phyloP scores from a whole-genome alignment of 2,329 filamentous ascomycete genomes.

The Pseudopyrenochaeta lycopersici region DNA sequence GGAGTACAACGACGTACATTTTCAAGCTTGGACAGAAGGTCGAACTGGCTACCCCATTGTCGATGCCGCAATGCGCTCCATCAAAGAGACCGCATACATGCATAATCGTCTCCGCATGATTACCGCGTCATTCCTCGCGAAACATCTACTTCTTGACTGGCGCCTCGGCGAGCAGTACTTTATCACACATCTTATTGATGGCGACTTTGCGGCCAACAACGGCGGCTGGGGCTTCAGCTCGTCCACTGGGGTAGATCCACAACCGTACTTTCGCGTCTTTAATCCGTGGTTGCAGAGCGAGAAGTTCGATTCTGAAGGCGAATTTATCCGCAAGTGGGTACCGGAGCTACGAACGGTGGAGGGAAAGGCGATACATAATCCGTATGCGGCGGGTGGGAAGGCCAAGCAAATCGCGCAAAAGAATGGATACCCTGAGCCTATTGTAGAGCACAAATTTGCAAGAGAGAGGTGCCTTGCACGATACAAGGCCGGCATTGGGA shows the following conservation, averaged over 20 bases:
- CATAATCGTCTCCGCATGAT: conserved; percentile 64
- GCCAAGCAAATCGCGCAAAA: conserved; percentile 67
- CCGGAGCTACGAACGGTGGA: conserved; percentile 73
- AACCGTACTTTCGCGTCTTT: conserved; percentile 92
- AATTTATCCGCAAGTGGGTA: conserved; percentile 85
- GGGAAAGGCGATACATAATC: conserved; percentile 80
- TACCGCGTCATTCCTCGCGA: conserved; percentile 58
- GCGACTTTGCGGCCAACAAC: conserved; percentile 62
- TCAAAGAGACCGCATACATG: conserved; percentile 61
- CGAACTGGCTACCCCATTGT: conserved; percentile 58
- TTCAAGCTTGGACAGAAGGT: conserved; percentile 70
- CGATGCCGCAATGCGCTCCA: conserved; percentile 62
- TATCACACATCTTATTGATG: conserved; percentile 58
- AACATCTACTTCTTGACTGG: conserved; percentile 61
- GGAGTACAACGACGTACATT: conserved; percentile 66
- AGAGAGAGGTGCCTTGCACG: conserved; percentile 72
- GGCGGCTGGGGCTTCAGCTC: conserved; percentile 74
- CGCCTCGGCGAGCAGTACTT: conserved; percentile 62
- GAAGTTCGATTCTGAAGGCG: conserved; percentile 81
- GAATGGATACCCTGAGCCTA: conserved; percentile 75
- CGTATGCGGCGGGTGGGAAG: conserved; percentile 69
- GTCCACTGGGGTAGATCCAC: conserved; percentile 79
- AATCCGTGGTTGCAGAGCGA: conserved; percentile 86
- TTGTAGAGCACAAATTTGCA: conserved; percentile 77
- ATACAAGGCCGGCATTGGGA: conserved; percentile 73